Evolutionary conservation across 2,329 filamentous ascomycete species (phyloP).

Genomic region (Aspergillus sp.): DNA sequence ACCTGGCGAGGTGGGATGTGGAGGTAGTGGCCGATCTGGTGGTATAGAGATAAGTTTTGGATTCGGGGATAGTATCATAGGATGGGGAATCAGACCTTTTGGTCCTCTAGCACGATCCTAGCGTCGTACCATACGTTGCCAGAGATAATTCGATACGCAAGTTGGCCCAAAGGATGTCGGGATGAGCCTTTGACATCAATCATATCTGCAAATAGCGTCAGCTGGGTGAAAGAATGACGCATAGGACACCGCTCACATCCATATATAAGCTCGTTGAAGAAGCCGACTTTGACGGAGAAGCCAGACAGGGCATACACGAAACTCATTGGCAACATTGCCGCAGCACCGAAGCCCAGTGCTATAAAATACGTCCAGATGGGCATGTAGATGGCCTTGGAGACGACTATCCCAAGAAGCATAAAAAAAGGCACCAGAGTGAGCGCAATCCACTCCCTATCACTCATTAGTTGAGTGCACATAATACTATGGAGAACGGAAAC

Average conservation of each 20-base stretch:
- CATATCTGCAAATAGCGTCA: conserved; percentile 43
- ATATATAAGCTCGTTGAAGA: conserved; percentile 61
- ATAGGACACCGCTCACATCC: conserved; percentile 32
- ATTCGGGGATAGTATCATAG: neutral
- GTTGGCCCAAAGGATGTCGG: conserved; percentile 60
- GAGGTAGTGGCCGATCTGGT: conserved; percentile 61
- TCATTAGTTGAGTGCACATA: neutral
- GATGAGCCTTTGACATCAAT: conserved; percentile 50
- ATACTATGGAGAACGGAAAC: no score
- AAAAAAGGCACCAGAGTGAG: conserved; percentile 54
- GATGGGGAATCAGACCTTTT: conserved; percentile 41
- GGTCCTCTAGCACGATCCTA: conserved; percentile 60
- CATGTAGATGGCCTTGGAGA: conserved; percentile 55
- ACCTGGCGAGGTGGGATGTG: conserved; percentile 59
- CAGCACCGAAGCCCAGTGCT: conserved; percentile 54
- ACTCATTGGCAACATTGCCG: conserved; percentile 58
- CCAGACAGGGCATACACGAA: conserved; percentile 63
- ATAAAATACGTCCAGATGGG: conserved; percentile 62
- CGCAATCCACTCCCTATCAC: conserved; percentile 13
- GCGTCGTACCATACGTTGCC: conserved; percentile 63
- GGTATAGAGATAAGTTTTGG: neutral
- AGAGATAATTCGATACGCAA: conserved; percentile 59
- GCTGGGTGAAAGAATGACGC: neutral
- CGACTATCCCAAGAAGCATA: conserved; percentile 39
- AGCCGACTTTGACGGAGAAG: conserved; percentile 54